These are phyloP conservation scores for Penicillium psychrofluorescens DNA, from an alignment of 495 filamentous ascomycete species.

Conservation along the genomic window DNA sequence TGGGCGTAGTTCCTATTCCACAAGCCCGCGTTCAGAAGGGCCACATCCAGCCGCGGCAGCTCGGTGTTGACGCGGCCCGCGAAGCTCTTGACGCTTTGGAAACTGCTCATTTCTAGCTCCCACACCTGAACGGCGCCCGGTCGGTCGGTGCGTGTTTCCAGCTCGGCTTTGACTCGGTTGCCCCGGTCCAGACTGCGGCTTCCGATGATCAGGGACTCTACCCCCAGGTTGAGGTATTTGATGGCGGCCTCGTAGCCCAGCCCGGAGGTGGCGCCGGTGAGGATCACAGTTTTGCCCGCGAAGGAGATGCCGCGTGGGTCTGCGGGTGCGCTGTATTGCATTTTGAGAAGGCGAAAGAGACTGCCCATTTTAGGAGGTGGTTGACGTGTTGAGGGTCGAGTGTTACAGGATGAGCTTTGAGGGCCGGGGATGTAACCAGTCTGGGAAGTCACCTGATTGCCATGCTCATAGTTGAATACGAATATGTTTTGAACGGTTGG, in stretches of 20 bases:
- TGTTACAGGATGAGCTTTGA: too few relatives aligned
- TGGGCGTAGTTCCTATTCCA: conserved; percentile 27
- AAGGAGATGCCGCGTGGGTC: conserved; percentile 31
- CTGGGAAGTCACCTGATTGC: too few relatives aligned
- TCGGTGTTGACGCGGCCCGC: conserved; percentile 32
- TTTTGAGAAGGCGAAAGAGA: conserved; percentile 30
- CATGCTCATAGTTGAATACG: too few relatives aligned
- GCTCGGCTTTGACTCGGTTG: conserved; percentile 32
- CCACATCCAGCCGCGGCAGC: conserved; percentile 31
- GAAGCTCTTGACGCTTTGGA: conserved; percentile 42
- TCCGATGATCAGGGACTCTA: conserved; percentile 34
- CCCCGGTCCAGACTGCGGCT: conserved; percentile 38
- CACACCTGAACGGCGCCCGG: conserved; percentile 40
- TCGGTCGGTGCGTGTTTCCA: conserved; percentile 37
- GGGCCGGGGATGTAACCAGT: too few relatives aligned
- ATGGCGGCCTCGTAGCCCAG: conserved; percentile 42
- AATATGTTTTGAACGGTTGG: too few relatives aligned
- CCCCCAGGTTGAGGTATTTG: conserved; percentile 37
- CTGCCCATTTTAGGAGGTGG: conserved; percentile 22
- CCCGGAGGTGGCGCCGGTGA: conserved; percentile 51
- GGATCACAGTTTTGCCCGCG: conserved; percentile 43
- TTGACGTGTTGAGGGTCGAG: neutral
- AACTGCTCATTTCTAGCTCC: conserved; percentile 48
- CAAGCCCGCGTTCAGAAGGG: conserved; percentile 39
- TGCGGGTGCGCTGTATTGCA: conserved; percentile 29